Base-by-base conservation (phyloP, 2,329 filamentous ascomycete genomes). In the Lasiodiplodia citricola region DNA sequence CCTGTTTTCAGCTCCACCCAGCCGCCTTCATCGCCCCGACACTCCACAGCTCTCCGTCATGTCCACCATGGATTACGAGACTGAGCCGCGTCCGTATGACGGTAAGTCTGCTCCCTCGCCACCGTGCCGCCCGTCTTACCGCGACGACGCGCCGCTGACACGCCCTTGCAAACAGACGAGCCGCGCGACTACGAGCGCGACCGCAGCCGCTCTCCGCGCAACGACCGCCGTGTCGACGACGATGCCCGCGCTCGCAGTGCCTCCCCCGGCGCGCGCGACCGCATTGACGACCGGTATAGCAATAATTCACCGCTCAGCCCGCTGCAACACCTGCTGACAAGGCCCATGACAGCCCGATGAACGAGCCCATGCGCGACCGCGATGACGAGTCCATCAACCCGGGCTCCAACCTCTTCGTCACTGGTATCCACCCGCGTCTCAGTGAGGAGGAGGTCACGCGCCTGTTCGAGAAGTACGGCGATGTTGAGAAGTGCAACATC, bases 401-500 rank as follows among this genome's bases (percentile, higher is more conserved):
- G 71, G 96, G 96, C 75, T 97, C 96, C 74, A 99, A 99, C 85
- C 91, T 99, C 70, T 99, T 99, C 81, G 96, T 99, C 73, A 99
- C 96, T 72, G 96, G 96, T 75, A 99, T 99, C 73, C 94, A 98
- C 81, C 96, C 96, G 69, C 92, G 92, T 76, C 88, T 99, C 73
- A 90, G 88, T 58, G 96, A 99, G 81, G 88, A 90, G 18, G 96
- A 98, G 79, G 93, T 99, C 71, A 92, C 92, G 67, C 94, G 94
- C 80, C 90, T 99, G 73, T 99, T 99, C 78, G 94, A 97, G 84
- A 99, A 98, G 84, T 98, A 98, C 77, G 96, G 96, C 74, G 94
- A 97, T 79, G 96, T 99, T 65, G 95, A 98, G 84, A 98, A 96
- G 84, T 98, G 95, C 85, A 96, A 97, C 82, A 99, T 99, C 84